Conservation (phyloP, 345 rosid species). For the Linum lewisii region DNA sequence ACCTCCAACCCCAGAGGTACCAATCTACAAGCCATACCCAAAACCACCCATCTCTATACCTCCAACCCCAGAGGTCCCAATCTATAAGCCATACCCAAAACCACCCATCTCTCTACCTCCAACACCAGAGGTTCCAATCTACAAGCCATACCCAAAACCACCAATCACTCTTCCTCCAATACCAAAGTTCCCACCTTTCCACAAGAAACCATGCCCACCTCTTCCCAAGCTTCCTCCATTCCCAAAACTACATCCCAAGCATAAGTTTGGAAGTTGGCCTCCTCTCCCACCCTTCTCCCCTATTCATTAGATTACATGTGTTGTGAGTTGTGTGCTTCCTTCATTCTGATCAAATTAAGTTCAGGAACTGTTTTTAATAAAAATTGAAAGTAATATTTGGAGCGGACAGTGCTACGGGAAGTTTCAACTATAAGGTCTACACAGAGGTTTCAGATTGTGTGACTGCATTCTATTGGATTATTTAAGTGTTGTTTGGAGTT, state of each 20-base stretch:
- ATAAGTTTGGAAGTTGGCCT: slow-evolving; percentile 3
- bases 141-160: background rate
- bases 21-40: slow-evolving; percentile 16
- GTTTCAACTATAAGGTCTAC: background rate
- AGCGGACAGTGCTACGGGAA: background rate
- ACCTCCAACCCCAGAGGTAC: slow-evolving; percentile 13
- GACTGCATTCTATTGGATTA: background rate
- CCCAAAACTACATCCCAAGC: background rate
- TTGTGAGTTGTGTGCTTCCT: background rate
- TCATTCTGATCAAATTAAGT: background rate
- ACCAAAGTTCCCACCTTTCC: slow-evolving; percentile 17
- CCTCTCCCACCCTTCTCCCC: slow-evolving; percentile 1
- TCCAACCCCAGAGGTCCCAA: background rate
- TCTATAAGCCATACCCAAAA: slow-evolving; percentile 13
- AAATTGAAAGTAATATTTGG: background rate
- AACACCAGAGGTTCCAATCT: background rate
- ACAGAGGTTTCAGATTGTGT: background rate
- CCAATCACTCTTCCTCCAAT: slow-evolving; percentile 8
- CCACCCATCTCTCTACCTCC: slow-evolving; percentile 14
- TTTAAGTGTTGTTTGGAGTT: background rate
- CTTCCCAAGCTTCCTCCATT: slow-evolving; percentile 3
- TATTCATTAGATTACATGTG: background rate
- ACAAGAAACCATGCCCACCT: slow-evolving; percentile 4
- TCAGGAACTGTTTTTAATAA: background rate
- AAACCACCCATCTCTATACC: background rate